phyloP scores from a whole-genome alignment of 2,329 filamentous ascomycete species.

The Lecanosticta acicola region DNA sequence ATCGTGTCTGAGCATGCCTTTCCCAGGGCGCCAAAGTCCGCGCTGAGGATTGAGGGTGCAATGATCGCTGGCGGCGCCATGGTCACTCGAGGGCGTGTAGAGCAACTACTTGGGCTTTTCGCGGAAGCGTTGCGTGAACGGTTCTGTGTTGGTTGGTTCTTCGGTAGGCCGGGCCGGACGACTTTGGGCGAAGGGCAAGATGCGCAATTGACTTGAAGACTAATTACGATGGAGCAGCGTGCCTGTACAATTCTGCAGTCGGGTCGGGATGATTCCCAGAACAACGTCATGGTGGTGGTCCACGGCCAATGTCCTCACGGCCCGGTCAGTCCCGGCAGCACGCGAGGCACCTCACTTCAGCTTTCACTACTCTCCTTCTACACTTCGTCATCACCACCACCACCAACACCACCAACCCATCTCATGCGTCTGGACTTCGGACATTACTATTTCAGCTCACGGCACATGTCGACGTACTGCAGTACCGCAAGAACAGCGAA shows the following conservation, averaged over 20 bases:
- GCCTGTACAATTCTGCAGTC: neutral
- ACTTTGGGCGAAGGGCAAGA: too few relatives aligned
- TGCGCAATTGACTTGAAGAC: too few relatives aligned
- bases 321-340: neutral
- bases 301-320: neutral
- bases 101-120: neutral
- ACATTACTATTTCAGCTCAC: neutral
- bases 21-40: conserved; percentile 87
- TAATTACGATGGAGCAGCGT: neutral
- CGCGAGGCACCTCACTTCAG: neutral
- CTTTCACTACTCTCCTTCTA: neutral
- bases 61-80: conserved; percentile 94
- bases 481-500: neutral
- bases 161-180: too few relatives aligned
- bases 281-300: neutral
- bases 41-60: conserved; percentile 94
- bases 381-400: neutral
- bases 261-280: neutral
- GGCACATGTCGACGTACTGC: neutral
- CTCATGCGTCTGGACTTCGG: neutral
- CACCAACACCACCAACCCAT: neutral
- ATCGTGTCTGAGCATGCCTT: conserved; percentile 84
- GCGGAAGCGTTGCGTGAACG: too few relatives aligned
- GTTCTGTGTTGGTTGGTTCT: too few relatives aligned
- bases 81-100: conserved; percentile 15